Conservation (phyloP, 2,329 filamentous ascomycete species). For the Aspergillus calidoustus region DNA sequence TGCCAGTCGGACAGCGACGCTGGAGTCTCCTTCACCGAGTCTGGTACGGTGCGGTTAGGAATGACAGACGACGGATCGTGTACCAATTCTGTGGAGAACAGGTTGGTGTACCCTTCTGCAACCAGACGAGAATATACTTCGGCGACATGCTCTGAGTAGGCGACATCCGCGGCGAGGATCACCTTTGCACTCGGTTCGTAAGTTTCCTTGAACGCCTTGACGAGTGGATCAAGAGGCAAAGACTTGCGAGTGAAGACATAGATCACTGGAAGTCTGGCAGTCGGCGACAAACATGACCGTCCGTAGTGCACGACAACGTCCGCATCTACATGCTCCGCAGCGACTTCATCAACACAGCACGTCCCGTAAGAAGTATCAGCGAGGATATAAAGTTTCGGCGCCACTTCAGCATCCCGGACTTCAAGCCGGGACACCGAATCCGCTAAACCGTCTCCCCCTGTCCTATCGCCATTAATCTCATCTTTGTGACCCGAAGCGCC, state of each 20-base stretch:
- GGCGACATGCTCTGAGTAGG: constrained; percentile 76
- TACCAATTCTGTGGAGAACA: constrained; percentile 73
- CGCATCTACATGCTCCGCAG: constrained; percentile 88
- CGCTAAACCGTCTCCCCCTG: constrained; percentile 24
- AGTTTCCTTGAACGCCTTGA: constrained; percentile 67
- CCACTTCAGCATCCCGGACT: constrained; percentile 29
- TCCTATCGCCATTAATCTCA: constrained; percentile 13
- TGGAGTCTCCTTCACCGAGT: constrained; percentile 50
- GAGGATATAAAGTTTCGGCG: constrained; percentile 73
- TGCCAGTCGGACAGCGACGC: constrained; percentile 67
- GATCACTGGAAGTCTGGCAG: constrained; percentile 81
- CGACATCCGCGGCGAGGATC: constrained; percentile 87
- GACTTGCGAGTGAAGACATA: constrained; percentile 83
- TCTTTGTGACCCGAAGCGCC: constrained; percentile 21
- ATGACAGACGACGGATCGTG: constrained; percentile 79
- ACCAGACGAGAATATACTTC: constrained; percentile 60
- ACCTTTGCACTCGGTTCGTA: constrained; percentile 71
- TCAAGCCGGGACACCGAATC: constrained; percentile 35
- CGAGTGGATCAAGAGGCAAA: constrained; percentile 65
- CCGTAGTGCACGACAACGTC: constrained; percentile 95
- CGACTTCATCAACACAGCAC: constrained; percentile 96
- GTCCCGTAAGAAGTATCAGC: constrained; percentile 96
- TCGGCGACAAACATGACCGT: constrained; percentile 87
- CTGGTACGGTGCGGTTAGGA: constrained; percentile 77
- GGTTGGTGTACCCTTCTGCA: constrained; percentile 68